phyloP scores from a whole-genome alignment of 139 green algal species.

The Chlorella sorokiniana region DNA sequence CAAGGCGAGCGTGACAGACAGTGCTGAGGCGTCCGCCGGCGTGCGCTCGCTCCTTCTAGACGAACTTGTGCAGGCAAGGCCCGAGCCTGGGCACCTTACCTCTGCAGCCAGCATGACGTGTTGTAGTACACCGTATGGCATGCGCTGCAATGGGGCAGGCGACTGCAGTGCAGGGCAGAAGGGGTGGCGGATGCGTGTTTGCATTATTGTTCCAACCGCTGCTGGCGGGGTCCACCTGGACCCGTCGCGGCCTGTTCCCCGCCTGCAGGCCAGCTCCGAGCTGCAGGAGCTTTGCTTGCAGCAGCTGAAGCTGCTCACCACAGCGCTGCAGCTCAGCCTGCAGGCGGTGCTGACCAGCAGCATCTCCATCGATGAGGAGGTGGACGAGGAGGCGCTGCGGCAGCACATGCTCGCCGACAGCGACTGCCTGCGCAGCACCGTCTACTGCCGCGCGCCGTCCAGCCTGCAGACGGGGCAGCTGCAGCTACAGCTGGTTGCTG shows the following conservation, averaged over 20 bases:
- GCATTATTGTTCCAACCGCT: no score
- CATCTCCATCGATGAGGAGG: not conserved
- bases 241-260: not conserved
- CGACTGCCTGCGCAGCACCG: slow-evolving; percentile 2
- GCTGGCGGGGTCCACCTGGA: no score
- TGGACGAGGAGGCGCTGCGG: not conserved
- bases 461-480: slow-evolving; percentile 41
- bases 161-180: no score
- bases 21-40: no score
- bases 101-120: no score
- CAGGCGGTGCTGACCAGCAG: slow-evolving; percentile 8
- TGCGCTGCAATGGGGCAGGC: no score
- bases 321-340: slow-evolving; percentile 25
- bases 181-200: no score
- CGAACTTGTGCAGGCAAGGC: no score
- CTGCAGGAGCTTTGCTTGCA: slow-evolving; percentile 30
- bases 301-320: slow-evolving; percentile 37
- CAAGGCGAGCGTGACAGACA: no score
- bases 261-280: slow-evolving; percentile 15
- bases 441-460: slow-evolving; percentile 30
- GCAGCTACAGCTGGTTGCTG: slow-evolving; percentile 46
- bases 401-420: slow-evolving; percentile 1
- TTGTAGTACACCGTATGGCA: no score
- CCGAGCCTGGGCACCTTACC: no score
- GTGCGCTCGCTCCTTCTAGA: no score